These are phyloP conservation scores for Nectriaceae sp. DNA, from an alignment of 2,329 filamentous ascomycete genomes.

Conservation along the genomic window DNA sequence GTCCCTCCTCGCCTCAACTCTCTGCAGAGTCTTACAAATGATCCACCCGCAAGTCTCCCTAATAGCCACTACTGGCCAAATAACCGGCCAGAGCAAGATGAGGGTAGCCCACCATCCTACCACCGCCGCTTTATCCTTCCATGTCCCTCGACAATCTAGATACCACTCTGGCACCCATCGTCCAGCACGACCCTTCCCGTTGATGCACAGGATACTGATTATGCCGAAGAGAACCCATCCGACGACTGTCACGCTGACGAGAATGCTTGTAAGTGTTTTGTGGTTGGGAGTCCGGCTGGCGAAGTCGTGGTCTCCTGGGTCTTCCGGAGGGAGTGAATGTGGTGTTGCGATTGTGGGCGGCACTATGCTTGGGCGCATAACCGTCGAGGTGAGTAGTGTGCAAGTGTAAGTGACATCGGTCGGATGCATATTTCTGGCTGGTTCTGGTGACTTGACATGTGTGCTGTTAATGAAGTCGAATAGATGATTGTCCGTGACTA, in stretches of 20 bases:
- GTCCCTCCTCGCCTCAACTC: no score
- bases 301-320: slow-evolving; percentile 7
- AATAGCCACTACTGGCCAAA: slow-evolving; percentile 67
- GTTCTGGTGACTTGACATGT: no score
- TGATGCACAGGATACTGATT: slow-evolving; percentile 35
- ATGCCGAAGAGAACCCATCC: slow-evolving; percentile 35
- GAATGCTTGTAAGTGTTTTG: slow-evolving; percentile 18
- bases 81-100: slow-evolving; percentile 52
- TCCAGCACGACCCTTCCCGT: slow-evolving; percentile 29
- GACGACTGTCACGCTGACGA: slow-evolving; percentile 25
- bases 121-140: slow-evolving; percentile 23
- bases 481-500: no score
- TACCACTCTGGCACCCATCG: slow-evolving; percentile 38
- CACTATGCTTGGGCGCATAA: no score
- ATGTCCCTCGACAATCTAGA: slow-evolving; percentile 25
- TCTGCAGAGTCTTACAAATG: no score
- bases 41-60: slow-evolving; percentile 70
- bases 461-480: no score
- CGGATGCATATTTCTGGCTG: no score
- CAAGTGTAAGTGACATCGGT: no score
- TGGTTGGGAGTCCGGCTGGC: slow-evolving; percentile 8
- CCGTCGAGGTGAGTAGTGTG: no score
- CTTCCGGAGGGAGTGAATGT: background rate
- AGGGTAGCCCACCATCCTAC: slow-evolving; percentile 32
- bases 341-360: background rate